Evolutionary conservation across 2,329 filamentous ascomycete species (phyloP), one percentile per base, ranked within the genome.

Genomic region (Aspergillus sp.): DNA sequence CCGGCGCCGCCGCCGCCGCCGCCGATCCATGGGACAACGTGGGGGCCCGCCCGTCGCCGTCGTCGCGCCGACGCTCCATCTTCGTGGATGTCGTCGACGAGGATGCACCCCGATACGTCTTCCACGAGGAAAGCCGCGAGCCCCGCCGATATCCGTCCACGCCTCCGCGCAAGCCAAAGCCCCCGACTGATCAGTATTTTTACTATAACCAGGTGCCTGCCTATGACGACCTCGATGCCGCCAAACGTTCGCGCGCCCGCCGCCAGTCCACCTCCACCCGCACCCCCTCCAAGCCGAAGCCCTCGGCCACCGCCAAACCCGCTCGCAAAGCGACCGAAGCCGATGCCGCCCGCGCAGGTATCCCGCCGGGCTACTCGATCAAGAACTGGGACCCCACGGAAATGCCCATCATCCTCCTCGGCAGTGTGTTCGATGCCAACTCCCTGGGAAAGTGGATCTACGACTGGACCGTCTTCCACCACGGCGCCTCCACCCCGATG

Each of bases 381-480:
- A 97, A 97, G 81, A 96, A 97, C 78, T 97, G 94, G 94, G 94
- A 99, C 70, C 93, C 93, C 0, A 86, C 85, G 23, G 93, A 97
- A 78, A 86, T 91, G 62, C 94, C 94, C 47, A 97, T 99, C 70
- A 87, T 97, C 69, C 83, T 99, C 21, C 82, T 97, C 19, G 94
- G 94, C 47, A 96, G 90, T 68, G 94, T 97, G 52, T 97, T 97
- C 68, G 94, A 97, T 69, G 90, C 93, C 67, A 97, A 97, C 81
- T 96, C 91, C 21, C 82, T 99, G 25, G 94, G 94, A 67, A 97
- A 97, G 76, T 99, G 94, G 94, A 95, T 99, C 68, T 99, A 96
- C 75, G 94, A 97, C 80, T 99, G 94, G 94, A 97, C 94, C 16
- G 90, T 97, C 58, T 96, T 90, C 77, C 87, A 88, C 70, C 87